Base-by-base conservation (phyloP, 2,329 filamentous ascomycete genomes). In the Podosphaera fusca region DNA sequence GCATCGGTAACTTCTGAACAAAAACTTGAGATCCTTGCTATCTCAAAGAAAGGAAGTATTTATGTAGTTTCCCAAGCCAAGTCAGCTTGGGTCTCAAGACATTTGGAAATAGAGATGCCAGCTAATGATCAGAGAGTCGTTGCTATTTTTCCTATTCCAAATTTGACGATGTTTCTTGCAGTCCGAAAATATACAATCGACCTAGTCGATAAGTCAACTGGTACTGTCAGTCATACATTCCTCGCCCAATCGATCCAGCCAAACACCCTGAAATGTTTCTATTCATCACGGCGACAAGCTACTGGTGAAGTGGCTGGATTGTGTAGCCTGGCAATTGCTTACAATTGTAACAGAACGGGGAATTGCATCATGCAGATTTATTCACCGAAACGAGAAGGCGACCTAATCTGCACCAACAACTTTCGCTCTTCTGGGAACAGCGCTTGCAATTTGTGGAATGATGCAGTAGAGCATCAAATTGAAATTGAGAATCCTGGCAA, bases 311-410 rank as follows among this genome's bases (percentile, higher is more conserved):
- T 74, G 1, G 69, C 74, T 0, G 77, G 80, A 0, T 68, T 88
- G 1, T 73, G 73, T 34, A 80, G 75, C 12, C 71, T 87, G n/a
- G 80, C 77, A 0, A 68, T 87, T 30, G 77, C 76, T 10, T 87
- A 86, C 64, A 74, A 74, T 2, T 75, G 77, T 58, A 70, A 72
- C 3, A 76, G 79, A 29, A 78, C 76, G 0, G 75, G 77, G 9
- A 75, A 82, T 54, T 79, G 82, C 58, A 72, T 85, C 29, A 70
- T 87, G 60, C 80, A 84, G 56, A 82, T 75, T 0, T 85, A 81
- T 63, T 70, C 74, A 0, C 75, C 79, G 0, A 68, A 73, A 8
- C 69, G 73, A 35, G 75, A 78, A 9, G 73, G 69, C 40, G 76
- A 73, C 63, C 73, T 70, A 55, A 78, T 86, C 9, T 81, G 76